These are phyloP conservation scores for Phaeomoniella chlamydospora DNA, from an alignment of 2,329 filamentous ascomycete genomes.

Conservation along the genomic window DNA sequence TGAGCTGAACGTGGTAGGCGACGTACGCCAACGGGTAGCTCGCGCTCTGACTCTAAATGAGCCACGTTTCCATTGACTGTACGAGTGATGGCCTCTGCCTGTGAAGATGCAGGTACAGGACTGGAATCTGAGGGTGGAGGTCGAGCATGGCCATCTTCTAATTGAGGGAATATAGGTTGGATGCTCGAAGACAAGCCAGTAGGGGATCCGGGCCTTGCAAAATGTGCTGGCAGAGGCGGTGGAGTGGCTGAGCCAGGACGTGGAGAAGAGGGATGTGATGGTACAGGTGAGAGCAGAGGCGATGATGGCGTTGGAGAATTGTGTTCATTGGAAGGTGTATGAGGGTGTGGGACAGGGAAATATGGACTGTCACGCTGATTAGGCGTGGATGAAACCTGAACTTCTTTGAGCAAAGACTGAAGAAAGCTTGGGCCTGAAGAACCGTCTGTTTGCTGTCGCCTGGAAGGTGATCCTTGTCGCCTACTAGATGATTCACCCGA, in stretches of 20 bases:
- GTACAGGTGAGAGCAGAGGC: slow-evolving; percentile 23
- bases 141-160: slow-evolving; percentile 56
- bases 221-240: slow-evolving; percentile 24
- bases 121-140: slow-evolving; percentile 24
- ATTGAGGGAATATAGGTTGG: slow-evolving; percentile 59
- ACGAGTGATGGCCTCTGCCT: not conserved
- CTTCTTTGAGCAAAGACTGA: slow-evolving; percentile 74
- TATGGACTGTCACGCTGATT: slow-evolving; percentile 16
- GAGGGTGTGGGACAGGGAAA: slow-evolving; percentile 14
- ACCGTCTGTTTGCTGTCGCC: not conserved
- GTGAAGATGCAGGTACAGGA: slow-evolving; percentile 1
- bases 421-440: slow-evolving; percentile 60
- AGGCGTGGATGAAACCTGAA: slow-evolving; percentile 44
- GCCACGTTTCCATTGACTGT: not conserved
- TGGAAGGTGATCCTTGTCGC: slow-evolving; percentile 1
- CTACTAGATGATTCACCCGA: slow-evolving; percentile 5
- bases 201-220: slow-evolving; percentile 49
- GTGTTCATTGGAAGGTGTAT: slow-evolving; percentile 18
- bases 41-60: not conserved
- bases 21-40: slow-evolving; percentile 17
- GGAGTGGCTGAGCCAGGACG: slow-evolving; percentile 22
- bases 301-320: slow-evolving; percentile 23
- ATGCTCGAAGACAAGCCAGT: slow-evolving; percentile 56
- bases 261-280: slow-evolving; percentile 25
- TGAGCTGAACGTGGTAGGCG: slow-evolving; percentile 14